Evolutionary conservation across 2,329 filamentous ascomycete species (phyloP).

Genomic region (Cercospora canescens): DNA sequence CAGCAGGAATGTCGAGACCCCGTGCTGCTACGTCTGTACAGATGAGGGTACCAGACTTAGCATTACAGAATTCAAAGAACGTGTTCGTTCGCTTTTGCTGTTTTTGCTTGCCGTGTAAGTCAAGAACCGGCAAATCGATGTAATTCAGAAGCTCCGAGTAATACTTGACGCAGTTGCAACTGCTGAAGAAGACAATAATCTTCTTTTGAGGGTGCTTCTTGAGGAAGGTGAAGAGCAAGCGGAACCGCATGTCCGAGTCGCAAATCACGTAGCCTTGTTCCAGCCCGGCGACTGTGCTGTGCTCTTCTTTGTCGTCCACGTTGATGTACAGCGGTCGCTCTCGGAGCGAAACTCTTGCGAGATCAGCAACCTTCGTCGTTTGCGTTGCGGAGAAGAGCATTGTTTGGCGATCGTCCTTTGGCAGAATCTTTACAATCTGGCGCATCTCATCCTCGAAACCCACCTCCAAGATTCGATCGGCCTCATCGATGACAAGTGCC

Average conservation of each 20-base stretch:
- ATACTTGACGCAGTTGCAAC: slow-evolving; percentile 82
- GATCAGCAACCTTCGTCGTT: slow-evolving; percentile 96
- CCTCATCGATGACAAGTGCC: slow-evolving; percentile 92
- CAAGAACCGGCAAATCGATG: slow-evolving; percentile 87
- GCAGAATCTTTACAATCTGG: slow-evolving; percentile 91
- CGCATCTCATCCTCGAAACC: slow-evolving; percentile 99
- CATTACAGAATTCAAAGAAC: slow-evolving; percentile 94
- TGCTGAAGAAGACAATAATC: slow-evolving; percentile 95
- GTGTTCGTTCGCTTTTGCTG: slow-evolving; percentile 99
- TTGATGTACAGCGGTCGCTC: slow-evolving; percentile 95
- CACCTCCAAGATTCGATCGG: slow-evolving; percentile 92
- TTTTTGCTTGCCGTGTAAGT: slow-evolving; percentile 93
- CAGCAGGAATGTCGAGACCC: slow-evolving; percentile 91
- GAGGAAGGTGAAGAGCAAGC: slow-evolving; percentile 90
- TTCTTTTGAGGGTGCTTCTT: slow-evolving; percentile 94
- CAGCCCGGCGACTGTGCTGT: slow-evolving; percentile 87
- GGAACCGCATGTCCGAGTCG: slow-evolving; percentile 89
- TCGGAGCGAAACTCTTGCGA: slow-evolving; percentile 88
- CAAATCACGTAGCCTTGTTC: slow-evolving; percentile 96
- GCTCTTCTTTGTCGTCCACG: slow-evolving; percentile 85
- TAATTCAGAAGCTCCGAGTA: slow-evolving; percentile 95
- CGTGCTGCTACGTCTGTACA: slow-evolving; percentile 96
- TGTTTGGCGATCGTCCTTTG: slow-evolving; percentile 83
- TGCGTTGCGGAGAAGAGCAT: slow-evolving; percentile 99
- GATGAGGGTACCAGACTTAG: slow-evolving; percentile 82